These are phyloP conservation scores for Picea engelmannii DNA, from an alignment of 83 land plant genomes.

Conservation along the genomic window DNA sequence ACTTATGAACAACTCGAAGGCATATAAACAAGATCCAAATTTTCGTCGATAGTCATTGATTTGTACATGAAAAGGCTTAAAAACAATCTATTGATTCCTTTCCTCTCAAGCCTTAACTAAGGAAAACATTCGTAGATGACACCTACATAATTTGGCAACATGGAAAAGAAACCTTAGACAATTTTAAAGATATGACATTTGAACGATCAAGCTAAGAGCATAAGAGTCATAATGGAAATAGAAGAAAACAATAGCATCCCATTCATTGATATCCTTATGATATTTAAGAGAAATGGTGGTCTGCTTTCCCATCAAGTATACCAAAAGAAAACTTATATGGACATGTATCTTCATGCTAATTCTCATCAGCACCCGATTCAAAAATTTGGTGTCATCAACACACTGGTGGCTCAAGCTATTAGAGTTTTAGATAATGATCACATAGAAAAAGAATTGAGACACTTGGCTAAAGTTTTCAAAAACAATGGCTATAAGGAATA, in stretches of 20 bases:
- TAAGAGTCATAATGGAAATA: background rate
- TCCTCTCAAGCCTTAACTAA: background rate
- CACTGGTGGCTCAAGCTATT: too few relatives aligned
- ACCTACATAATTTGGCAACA: background rate
- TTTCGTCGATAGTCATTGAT: background rate
- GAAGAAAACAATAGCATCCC: background rate
- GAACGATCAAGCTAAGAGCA: background rate
- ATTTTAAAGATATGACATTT: too few relatives aligned
- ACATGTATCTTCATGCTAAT: too few relatives aligned
- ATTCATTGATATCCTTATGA: background rate
- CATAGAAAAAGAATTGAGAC: too few relatives aligned
- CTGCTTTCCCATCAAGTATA: background rate
- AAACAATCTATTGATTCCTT: background rate
- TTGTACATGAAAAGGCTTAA: background rate
- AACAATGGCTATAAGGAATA: too few relatives aligned
- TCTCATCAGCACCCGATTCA: too few relatives aligned
- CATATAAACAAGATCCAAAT: background rate
- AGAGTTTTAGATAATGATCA: too few relatives aligned
- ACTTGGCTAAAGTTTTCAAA: background rate
- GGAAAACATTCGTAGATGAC: background rate
- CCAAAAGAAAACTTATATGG: background rate
- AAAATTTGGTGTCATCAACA: too few relatives aligned
- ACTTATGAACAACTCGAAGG: background rate
- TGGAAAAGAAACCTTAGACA: background rate
- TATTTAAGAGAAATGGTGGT: background rate